A percentile compares a stretch with the other conserved stretches of the same genome.
Evolutionary conservation across 2,329 filamentous ascomycete genomes (phyloP).

Genomic region (Malbranchea cinnamomea): DNA sequence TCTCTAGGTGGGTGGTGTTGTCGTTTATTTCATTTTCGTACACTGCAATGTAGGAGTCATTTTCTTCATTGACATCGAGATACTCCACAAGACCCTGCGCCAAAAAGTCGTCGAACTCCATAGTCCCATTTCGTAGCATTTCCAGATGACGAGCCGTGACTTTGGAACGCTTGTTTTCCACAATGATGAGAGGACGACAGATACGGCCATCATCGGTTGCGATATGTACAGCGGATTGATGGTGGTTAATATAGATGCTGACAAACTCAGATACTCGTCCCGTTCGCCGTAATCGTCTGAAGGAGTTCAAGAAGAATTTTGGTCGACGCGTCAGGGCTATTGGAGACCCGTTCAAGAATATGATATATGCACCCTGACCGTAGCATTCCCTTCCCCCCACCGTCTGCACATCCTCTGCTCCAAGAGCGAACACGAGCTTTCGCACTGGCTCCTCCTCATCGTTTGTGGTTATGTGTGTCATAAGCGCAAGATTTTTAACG

Average conservation of each 20-base stretch:
- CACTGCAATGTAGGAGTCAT: constrained; percentile 84
- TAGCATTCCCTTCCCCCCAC: constrained; percentile 81
- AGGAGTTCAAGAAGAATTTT: constrained; percentile 70
- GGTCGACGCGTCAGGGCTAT: constrained; percentile 75
- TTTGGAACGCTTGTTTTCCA: constrained; percentile 72
- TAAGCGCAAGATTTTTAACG: constrained; percentile 93
- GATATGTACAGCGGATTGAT: constrained; percentile 83
- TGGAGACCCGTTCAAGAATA: constrained; percentile 91
- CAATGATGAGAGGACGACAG: constrained; percentile 88
- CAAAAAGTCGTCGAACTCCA: constrained; percentile 88
- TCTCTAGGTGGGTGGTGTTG: constrained; percentile 85
- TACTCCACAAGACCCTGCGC: constrained; percentile 87
- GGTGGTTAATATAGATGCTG: constrained; percentile 88
- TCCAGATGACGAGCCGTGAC: constrained; percentile 66
- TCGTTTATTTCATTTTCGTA: constrained; percentile 73
- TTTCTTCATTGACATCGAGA: constrained; percentile 95
- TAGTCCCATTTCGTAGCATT: constrained; percentile 65
- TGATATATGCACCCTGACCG: constrained; percentile 65
- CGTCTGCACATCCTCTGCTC: constrained; percentile 66
- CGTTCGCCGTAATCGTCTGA: constrained; percentile 73
- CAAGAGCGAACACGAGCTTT: constrained; percentile 71
- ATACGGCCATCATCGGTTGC: constrained; percentile 95
- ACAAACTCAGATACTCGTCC: constrained; percentile 93
- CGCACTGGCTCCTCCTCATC: constrained; percentile 84
- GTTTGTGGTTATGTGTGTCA: constrained; percentile 98